Conservation (phyloP, 139 green algal species). For the Chlorella vulgaris region DNA sequence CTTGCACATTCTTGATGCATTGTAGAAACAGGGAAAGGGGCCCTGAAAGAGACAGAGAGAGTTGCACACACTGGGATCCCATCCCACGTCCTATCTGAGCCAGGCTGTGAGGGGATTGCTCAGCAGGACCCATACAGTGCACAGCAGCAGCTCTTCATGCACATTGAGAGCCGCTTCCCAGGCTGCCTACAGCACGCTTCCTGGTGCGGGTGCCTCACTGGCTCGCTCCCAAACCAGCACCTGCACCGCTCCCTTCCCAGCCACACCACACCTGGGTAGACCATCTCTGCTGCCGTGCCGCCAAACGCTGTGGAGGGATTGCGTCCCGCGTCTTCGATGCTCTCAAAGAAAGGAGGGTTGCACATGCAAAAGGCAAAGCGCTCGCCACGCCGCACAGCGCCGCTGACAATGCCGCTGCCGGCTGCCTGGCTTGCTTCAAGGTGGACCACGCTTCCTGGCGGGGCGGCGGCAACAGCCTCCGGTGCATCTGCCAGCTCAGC, state of each 20-base stretch:
- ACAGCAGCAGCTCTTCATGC: too few relatives aligned
- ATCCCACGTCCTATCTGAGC: too few relatives aligned
- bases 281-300: conserved; percentile 86
- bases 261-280: conserved; percentile 84
- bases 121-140: too few relatives aligned
- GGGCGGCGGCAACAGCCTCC: background rate
- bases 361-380: conserved; percentile 88
- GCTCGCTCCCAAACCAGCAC: background rate
- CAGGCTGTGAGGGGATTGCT: too few relatives aligned
- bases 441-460: background rate
- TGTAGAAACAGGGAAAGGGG: too few relatives aligned
- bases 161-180: too few relatives aligned
- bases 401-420: conserved; percentile 31
- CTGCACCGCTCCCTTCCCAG: conserved; percentile 61
- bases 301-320: conserved; percentile 86
- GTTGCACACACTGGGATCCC: too few relatives aligned
- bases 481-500: background rate
- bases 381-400: conserved; percentile 19
- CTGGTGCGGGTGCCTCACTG: too few relatives aligned
- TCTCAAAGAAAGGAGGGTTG: conserved; percentile 97
- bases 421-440: background rate
- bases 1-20: too few relatives aligned
- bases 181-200: too few relatives aligned
- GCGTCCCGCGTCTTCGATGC: conserved; percentile 69
- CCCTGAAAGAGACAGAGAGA: too few relatives aligned